phyloP scores from a whole-genome alignment of 2,329 filamentous ascomycete species.

The Tolypocladium ovalisporum region DNA sequence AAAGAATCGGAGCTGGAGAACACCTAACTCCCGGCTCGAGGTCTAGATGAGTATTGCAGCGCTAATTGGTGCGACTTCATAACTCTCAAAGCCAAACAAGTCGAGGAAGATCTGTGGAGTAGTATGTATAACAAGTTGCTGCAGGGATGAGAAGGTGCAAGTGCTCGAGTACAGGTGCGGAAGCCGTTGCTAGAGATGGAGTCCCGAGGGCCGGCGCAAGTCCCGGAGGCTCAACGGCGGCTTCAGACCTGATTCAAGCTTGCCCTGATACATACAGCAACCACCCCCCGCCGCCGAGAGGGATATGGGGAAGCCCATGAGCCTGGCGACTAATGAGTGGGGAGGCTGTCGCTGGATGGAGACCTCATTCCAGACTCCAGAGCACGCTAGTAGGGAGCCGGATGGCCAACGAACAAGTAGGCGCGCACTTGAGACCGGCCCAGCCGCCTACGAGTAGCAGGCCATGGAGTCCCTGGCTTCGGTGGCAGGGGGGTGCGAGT shows the following conservation, averaged over 20 bases:
- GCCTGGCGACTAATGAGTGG: conserved; percentile 4
- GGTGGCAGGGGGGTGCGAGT: neutral
- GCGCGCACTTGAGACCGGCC: neutral
- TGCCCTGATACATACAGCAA: neutral
- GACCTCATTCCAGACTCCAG: conserved; percentile 1
- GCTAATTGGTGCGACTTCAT: neutral
- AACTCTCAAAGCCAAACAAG: neutral
- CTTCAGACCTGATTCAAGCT: conserved; percentile 2
- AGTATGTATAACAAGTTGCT: neutral
- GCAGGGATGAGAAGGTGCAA: neutral
- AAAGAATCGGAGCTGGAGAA: neutral
- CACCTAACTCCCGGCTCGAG: neutral
- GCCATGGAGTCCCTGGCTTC: neutral
- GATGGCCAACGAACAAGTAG: neutral
- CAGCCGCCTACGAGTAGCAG: neutral
- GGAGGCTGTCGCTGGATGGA: conserved; percentile 2
- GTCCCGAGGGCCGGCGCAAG: neutral
- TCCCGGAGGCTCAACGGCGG: neutral
- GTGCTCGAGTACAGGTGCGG: neutral
- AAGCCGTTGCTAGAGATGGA: neutral
- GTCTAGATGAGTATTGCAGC: neutral
- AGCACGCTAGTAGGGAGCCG: conserved; percentile 2
- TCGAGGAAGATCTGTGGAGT: neutral
- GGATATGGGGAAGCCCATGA: neutral
- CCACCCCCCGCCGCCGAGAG: neutral